Conservation (phyloP, 495 filamentous ascomycete genomes). For the Staphylotrichum longicolle region DNA sequence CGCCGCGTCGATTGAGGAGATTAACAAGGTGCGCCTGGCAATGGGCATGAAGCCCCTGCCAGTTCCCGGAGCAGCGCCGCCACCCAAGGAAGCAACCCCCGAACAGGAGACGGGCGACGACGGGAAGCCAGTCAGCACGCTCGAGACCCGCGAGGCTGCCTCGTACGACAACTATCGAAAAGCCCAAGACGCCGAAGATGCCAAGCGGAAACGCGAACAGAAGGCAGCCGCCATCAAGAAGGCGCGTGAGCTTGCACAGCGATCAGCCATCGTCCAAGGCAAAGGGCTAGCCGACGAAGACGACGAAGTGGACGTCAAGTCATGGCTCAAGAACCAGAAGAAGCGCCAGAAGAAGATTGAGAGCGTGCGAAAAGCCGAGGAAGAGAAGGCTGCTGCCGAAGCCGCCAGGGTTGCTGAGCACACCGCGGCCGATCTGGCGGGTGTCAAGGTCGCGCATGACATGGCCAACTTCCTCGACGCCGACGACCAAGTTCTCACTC, state of each 20-base stretch:
- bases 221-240: constrained; percentile 79
- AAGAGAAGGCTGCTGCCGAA: constrained; percentile 62
- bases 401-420: constrained; percentile 57
- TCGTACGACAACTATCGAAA: constrained; percentile 64
- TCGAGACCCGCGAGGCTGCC: constrained; percentile 75
- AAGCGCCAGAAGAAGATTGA: constrained; percentile 89
- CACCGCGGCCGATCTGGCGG: constrained; percentile 78
- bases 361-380: constrained; percentile 66
- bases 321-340: constrained; percentile 83
- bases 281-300: constrained; percentile 73
- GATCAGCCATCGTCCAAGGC: constrained; percentile 71
- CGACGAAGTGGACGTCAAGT: constrained; percentile 70
- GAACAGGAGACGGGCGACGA: constrained; percentile 50
- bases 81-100: constrained; percentile 33
- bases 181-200: constrained; percentile 52
- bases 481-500: constrained; percentile 80
- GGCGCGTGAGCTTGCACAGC: constrained; percentile 76
- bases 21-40: constrained; percentile 86
- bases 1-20: constrained; percentile 84
- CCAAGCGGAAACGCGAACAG: constrained; percentile 74
- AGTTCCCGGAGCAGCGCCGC: constrained; percentile 60
- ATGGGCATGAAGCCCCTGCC: constrained; percentile 90
- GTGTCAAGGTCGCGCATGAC: constrained; percentile 88
- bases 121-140: constrained; percentile 71
- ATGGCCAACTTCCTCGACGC: constrained; percentile 70